Evolutionary conservation across 768 basidiomycete genomes (phyloP).

Genomic region (Lentinus tigrinus): DNA sequence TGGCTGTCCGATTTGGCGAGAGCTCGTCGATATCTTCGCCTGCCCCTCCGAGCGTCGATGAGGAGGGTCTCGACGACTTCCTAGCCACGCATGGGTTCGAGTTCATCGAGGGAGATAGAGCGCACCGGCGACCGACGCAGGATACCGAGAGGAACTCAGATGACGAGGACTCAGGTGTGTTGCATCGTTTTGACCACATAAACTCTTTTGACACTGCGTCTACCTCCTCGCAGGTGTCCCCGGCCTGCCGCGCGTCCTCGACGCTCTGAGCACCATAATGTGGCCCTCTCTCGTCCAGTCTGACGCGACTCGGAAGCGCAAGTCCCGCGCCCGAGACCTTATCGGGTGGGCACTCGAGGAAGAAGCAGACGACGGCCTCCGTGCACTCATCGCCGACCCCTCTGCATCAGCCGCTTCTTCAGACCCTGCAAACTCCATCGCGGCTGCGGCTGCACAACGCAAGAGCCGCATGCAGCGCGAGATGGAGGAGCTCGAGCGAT

Average conservation of each 20-base stretch:
- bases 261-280: constrained; percentile 84
- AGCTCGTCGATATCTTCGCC: constrained; percentile 10
- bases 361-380: constrained; percentile 38
- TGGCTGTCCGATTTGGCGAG: constrained; percentile 59
- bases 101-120: constrained; percentile 58
- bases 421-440: constrained; percentile 3
- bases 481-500: constrained; percentile 58
- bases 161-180: constrained; percentile 24
- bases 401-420: constrained; percentile 19
- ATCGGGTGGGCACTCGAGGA: constrained; percentile 41
- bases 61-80: constrained; percentile 61
- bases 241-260: constrained; percentile 66
- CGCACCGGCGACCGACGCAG: constrained; percentile 16
- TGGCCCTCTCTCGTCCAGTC: constrained; percentile 75
- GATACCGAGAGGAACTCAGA: constrained; percentile 19
- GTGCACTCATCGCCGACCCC: constrained; percentile 27
- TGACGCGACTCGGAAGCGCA: constrained; percentile 25
- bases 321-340: constrained; percentile 33
- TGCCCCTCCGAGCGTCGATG: constrained; percentile 34
- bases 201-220: background rate
- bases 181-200: background rate
- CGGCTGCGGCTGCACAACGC: constrained; percentile 21
- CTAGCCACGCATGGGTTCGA: constrained; percentile 74
- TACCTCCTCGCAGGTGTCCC: constrained; percentile 20
- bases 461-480: constrained; percentile 44